Conservation (phyloP, 1,284 basidiomycete species). For the Macrocystidia cucumis region DNA sequence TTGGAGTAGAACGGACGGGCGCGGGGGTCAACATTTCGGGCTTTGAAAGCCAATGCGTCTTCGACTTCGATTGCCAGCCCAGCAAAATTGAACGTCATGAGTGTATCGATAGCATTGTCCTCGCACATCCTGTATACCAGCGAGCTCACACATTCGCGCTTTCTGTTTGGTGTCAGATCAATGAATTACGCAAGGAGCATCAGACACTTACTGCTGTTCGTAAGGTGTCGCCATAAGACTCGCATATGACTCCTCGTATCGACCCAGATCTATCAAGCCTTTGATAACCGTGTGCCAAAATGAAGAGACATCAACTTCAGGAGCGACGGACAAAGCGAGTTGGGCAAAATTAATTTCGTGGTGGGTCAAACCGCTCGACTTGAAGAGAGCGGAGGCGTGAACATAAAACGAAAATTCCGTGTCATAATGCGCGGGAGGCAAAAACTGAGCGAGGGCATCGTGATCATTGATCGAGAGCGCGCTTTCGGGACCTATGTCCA, state of each 20-base stretch:
- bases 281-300: slow-evolving; percentile 79
- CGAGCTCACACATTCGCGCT: slow-evolving; percentile 72
- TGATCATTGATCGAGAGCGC: slow-evolving; percentile 52
- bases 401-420: slow-evolving; percentile 72
- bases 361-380: slow-evolving; percentile 41
- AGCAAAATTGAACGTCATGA: slow-evolving; percentile 84
- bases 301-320: slow-evolving; percentile 47
- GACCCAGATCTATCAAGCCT: slow-evolving; percentile 63
- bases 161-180: slow-evolving; percentile 36
- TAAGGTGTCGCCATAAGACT: slow-evolving; percentile 68
- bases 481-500: slow-evolving; percentile 39
- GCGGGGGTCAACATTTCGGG: slow-evolving; percentile 88
- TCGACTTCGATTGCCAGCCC: slow-evolving; percentile 87
- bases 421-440: slow-evolving; percentile 53
- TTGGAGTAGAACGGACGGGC: slow-evolving; percentile 83
- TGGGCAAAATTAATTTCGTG: slow-evolving; percentile 72
- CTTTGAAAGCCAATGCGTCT: slow-evolving; percentile 87
- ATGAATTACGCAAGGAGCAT: slow-evolving; percentile 5
- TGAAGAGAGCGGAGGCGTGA: slow-evolving; percentile 71
- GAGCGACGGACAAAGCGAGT: slow-evolving; percentile 66
- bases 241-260: slow-evolving; percentile 84
- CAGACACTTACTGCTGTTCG: slow-evolving; percentile 60
- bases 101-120: slow-evolving; percentile 68
- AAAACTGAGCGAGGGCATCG: slow-evolving; percentile 51
- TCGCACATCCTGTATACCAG: slow-evolving; percentile 94